phyloP scores from a whole-genome alignment of 1,139 yeast genomes.

The Arxiozyma slooffiae region DNA sequence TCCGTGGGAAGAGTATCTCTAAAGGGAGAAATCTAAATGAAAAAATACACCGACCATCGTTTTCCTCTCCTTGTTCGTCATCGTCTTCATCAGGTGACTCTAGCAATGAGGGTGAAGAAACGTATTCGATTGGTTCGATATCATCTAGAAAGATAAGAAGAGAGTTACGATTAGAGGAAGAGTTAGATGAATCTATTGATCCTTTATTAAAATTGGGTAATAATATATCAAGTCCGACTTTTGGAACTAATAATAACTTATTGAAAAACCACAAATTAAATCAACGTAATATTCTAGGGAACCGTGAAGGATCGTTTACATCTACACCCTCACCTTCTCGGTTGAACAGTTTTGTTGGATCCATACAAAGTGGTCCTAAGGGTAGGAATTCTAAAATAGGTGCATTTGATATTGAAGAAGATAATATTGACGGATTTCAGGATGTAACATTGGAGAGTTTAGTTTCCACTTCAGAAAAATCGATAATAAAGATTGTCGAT shows the following conservation, averaged over 20 bases:
- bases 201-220: slow-evolving; percentile 21
- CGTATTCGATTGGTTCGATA: slow-evolving; percentile 22
- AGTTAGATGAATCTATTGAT: slow-evolving; percentile 25
- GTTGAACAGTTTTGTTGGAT: slow-evolving; percentile 3
- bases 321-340: background rate
- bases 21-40: background rate
- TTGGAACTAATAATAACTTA: background rate
- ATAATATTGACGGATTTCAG: slow-evolving; percentile 2
- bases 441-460: slow-evolving; percentile 40
- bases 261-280: background rate
- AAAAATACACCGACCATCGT: background rate
- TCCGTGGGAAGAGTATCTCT: background rate
- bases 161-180: slow-evolving; percentile 18
- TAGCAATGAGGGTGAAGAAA: background rate
- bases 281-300: background rate
- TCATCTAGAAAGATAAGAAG: slow-evolving; percentile 22
- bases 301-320: background rate
- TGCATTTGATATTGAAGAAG: slow-evolving; percentile 12
- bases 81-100: background rate
- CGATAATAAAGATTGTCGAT: slow-evolving; percentile 39
- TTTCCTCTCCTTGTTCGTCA: slow-evolving; percentile 1
- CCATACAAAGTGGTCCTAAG: background rate
- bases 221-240: background rate
- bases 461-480: slow-evolving; percentile 43
- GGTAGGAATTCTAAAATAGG: background rate